Conservation (phyloP, 192 early-diverging fungal genomes). For the Chytriomyces sp. region DNA sequence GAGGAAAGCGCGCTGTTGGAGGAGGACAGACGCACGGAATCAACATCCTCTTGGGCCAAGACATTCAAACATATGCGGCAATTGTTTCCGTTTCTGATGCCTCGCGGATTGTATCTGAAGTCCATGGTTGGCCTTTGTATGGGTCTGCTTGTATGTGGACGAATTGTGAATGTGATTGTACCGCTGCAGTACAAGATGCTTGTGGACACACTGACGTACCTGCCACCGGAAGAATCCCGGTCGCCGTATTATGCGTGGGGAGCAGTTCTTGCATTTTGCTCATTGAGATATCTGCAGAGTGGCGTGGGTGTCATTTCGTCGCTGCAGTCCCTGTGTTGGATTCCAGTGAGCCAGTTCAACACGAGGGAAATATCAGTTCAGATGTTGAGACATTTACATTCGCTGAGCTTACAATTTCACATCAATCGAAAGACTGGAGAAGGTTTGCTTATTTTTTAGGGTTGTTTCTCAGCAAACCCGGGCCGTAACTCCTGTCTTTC, state of each 20-base stretch:
- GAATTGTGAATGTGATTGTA: constrained; percentile 81
- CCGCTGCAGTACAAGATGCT: constrained; percentile 83
- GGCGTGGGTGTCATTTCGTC: constrained; percentile 74
- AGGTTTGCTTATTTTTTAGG: constrained; percentile 52
- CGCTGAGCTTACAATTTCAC: constrained; percentile 88
- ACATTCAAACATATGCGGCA: constrained; percentile 53
- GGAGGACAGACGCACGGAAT: neutral
- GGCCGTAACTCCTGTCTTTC: no score
- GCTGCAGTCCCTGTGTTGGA: constrained; percentile 84
- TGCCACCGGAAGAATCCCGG: neutral
- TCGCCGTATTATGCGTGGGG: constrained; percentile 55
- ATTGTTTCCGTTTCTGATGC: constrained; percentile 86
- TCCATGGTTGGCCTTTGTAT: constrained; percentile 73
- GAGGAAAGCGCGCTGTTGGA: neutral
- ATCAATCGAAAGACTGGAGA: constrained; percentile 83
- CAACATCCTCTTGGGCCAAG: constrained; percentile 31
- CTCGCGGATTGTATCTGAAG: constrained; percentile 64
- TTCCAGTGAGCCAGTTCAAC: constrained; percentile 92
- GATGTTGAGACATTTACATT: constrained; percentile 92
- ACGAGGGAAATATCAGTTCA: constrained; percentile 86
- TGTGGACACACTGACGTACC: constrained; percentile 67
- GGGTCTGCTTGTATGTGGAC: constrained; percentile 58
- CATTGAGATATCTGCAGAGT: constrained; percentile 77
- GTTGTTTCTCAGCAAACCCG: neutral
- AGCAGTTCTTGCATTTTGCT: constrained; percentile 65